A percentile compares a stretch with the other conserved stretches of the same genome.
Evolutionary conservation across 805 yeast genomes (phyloP).

Genomic region (Priceomyces haplophilus): DNA sequence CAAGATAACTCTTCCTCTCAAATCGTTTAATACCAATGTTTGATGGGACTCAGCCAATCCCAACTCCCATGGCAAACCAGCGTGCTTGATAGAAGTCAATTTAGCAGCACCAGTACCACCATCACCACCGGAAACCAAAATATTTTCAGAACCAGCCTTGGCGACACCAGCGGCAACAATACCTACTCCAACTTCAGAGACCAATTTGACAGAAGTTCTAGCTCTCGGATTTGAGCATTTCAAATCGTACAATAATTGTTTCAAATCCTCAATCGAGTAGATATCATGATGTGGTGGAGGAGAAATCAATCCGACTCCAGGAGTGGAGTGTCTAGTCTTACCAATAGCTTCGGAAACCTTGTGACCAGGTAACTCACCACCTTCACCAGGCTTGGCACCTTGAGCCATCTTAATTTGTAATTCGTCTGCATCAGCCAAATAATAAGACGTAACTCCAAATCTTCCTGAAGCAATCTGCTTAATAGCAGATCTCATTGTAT

Average conservation of each 20-base stretch:
- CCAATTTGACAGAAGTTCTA: conserved; percentile 92
- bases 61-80: conserved; percentile 98
- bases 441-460: conserved; percentile 95
- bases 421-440: conserved; percentile 94
- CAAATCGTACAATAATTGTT: conserved; percentile 92
- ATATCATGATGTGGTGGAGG: conserved; percentile 99
- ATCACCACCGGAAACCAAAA: conserved; percentile 94
- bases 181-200: conserved; percentile 98
- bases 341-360: conserved; percentile 88
- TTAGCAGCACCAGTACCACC: conserved; percentile 99
- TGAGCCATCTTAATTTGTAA: conserved; percentile 98
- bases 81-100: conserved; percentile 94
- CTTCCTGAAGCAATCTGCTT: conserved; percentile 98
- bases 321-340: conserved; percentile 92
- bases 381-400: conserved; percentile 99
- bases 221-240: conserved; percentile 97
- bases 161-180: conserved; percentile 99
- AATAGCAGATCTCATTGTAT: conserved; percentile 98
- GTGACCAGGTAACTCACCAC: conserved; percentile 97
- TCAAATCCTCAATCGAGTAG: conserved; percentile 95
- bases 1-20: conserved; percentile 91
- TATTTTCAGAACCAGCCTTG: conserved; percentile 96
- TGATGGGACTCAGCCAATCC: conserved; percentile 98
- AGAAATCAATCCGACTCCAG: conserved; percentile 93
- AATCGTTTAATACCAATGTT: conserved; percentile 90